Percentiles rank a stretch among this genome's conserved stretches.
These are phyloP conservation scores for Gautieria morchelliformis DNA, from an alignment of 768 basidiomycete species.

Conservation along the genomic window DNA sequence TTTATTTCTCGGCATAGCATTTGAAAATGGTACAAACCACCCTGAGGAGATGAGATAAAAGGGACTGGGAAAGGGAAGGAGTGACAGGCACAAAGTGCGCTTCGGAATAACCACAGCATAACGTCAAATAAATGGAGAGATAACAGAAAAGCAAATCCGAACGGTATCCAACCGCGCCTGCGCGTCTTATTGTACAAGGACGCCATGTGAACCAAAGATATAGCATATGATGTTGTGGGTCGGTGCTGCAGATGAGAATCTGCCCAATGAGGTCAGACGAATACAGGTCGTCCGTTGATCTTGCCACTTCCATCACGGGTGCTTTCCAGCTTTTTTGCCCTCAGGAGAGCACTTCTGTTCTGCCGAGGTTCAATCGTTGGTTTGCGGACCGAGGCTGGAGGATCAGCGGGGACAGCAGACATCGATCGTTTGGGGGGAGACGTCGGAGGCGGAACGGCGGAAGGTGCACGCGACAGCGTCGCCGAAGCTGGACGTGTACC, in stretches of 20 bases:
- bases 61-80: too few relatives aligned
- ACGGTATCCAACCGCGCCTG: too few relatives aligned
- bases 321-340: slow-evolving; percentile 53
- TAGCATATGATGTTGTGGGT: neutral
- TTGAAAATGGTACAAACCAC: too few relatives aligned
- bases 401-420: slow-evolving; percentile 32
- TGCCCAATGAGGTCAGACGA: neutral
- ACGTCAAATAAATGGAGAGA: too few relatives aligned
- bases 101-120: too few relatives aligned
- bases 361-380: slow-evolving; percentile 60
- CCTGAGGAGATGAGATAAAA: too few relatives aligned
- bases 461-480: slow-evolving; percentile 14
- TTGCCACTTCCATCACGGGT: slow-evolving; percentile 2
- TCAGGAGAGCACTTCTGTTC: slow-evolving; percentile 65
- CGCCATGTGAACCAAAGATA: too few relatives aligned
- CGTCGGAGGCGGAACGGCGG: slow-evolving; percentile 5
- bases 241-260: neutral
- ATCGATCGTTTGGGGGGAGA: neutral
- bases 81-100: too few relatives aligned
- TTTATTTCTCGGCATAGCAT: too few relatives aligned
- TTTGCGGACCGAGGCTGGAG: slow-evolving; percentile 37
- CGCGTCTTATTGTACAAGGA: too few relatives aligned
- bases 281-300: slow-evolving; percentile 3
- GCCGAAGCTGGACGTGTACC: slow-evolving; percentile 19
- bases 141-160: too few relatives aligned